phyloP scores from a whole-genome alignment of 257 asterid species.

The Vinca minor region DNA sequence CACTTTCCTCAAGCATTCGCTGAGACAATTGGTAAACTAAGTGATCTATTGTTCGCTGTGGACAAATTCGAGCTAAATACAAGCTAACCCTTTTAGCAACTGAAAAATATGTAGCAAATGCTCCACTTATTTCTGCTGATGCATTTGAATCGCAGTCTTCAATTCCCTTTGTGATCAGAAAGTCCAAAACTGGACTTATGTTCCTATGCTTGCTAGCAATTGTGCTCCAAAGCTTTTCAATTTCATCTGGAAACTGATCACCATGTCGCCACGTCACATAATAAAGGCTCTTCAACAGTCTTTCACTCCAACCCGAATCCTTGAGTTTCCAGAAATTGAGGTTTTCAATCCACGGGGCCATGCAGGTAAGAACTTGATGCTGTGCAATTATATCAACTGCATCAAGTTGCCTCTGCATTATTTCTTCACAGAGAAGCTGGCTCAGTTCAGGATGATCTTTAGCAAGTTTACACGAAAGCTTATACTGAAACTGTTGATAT shows the following conservation, averaged over 20 bases:
- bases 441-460: conserved; percentile 97
- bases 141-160: conserved; percentile 99
- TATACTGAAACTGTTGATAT: conserved; percentile 96
- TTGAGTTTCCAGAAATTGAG: conserved; percentile 96
- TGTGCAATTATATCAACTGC: conserved; percentile 99
- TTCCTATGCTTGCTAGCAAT: conserved; percentile 95
- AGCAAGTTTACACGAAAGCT: conserved; percentile 97
- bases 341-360: conserved; percentile 99
- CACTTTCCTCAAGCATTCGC: conserved; percentile 96
- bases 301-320: conserved; percentile 97
- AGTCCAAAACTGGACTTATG: conserved; percentile 91
- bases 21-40: conserved; percentile 98
- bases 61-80: conserved; percentile 95
- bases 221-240: conserved; percentile 98
- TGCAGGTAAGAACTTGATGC: conserved; percentile 98
- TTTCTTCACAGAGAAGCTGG: conserved; percentile 97
- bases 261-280: conserved; percentile 99
- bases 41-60: conserved; percentile 96
- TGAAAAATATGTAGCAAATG: conserved; percentile 95
- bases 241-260: conserved; percentile 98
- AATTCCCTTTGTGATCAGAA: conserved; percentile 92
- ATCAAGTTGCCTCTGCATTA: conserved; percentile 98
- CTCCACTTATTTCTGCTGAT: conserved; percentile 99
- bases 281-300: conserved; percentile 84
- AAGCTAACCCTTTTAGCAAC: conserved; percentile 96